Base-by-base conservation (phyloP, 805 yeast species). In the Candida vartiovaarae region DNA sequence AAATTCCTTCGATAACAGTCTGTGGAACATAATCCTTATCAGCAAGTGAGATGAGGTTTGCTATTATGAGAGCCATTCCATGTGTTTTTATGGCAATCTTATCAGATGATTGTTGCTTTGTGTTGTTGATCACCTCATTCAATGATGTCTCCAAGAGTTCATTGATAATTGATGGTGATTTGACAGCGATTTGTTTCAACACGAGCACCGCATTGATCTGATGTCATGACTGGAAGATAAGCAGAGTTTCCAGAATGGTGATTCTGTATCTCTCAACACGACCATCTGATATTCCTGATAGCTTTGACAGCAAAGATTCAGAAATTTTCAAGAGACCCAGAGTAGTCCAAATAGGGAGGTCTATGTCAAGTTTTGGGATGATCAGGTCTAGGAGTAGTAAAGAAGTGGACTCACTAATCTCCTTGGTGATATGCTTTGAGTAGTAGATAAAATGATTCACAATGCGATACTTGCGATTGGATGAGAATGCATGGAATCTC, bases 21-120 rank as follows among this genome's bases (percentile, higher is more conserved):
- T 65, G 61, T 3, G 80, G 64, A 5, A 74, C 74, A 50, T 69
- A 71, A 40, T 69, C 70, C 31, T 61, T 61, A 33, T 64, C 63
- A 2, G 70, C 63, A 5, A 57, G 47, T 7, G 57, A 54, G 2
- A 68, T 55, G 26, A 67, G 39, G 40, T 59, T 67, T 3, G 74
- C 64, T 20, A 71, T 56, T 8, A 68, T 51, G 34, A 67, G 52
- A 0, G 73, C 63, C 46, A 62, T 59, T 0, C 75, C 74, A 47
- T 70, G 71, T 9, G 65, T 57, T 38, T 54, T 63, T 11, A 58
- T 49, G 27, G 64, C 58, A 6, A 53, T 49, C 38, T 56, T 54
- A 9, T 48, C 53, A 2, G 58, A 51, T 1, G 54, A 43, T 5
- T 43, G 48, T 27, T 56, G 57, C 32, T 63, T 56, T 6, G 64